A percentile compares a stretch with the other conserved stretches of the same genome.
phyloP scores from a whole-genome alignment of 2,329 filamentous ascomycete species.

The Hypoxylon sp. region DNA sequence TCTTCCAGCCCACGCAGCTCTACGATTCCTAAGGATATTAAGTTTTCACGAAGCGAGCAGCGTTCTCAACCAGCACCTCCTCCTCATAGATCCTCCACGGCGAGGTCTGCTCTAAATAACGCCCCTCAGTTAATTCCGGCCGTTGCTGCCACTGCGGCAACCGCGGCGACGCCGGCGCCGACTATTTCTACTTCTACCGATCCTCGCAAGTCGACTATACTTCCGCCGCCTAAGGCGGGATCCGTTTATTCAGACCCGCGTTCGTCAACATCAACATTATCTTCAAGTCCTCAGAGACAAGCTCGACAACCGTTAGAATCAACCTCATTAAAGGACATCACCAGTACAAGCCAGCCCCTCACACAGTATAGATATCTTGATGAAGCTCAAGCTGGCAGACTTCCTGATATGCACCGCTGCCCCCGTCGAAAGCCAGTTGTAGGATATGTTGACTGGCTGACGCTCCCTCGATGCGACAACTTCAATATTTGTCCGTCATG shows the following conservation, averaged over 20 bases:
- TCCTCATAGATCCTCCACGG: conserved; percentile 49
- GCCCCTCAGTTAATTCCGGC: conserved; percentile 44
- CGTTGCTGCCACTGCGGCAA: conserved; percentile 28
- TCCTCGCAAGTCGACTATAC: conserved; percentile 36
- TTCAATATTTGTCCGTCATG: conserved; percentile 90
- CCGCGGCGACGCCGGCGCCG: conserved; percentile 29
- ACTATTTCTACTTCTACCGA: conserved; percentile 28
- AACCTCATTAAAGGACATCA: conserved; percentile 54
- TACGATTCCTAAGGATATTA: conserved; percentile 52
- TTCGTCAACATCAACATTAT: conserved; percentile 44
- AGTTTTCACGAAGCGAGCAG: conserved; percentile 43
- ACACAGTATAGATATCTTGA: conserved; percentile 69
- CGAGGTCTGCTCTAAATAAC: conserved; percentile 41
- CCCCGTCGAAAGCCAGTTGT: conserved; percentile 73
- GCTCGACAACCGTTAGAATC: conserved; percentile 65
- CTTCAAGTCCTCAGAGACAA: conserved; percentile 49
- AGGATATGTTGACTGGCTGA: conserved; percentile 84
- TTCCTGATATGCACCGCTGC: conserved; percentile 74
- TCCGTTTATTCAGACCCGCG: conserved; percentile 40
- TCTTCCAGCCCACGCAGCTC: conserved; percentile 50
- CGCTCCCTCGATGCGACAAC: conserved; percentile 76
- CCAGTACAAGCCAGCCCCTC: conserved; percentile 52
- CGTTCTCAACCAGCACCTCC: conserved; percentile 42
- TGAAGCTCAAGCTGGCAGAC: conserved; percentile 60
- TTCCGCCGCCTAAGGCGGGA: conserved; percentile 38